Conservation (phyloP, 805 yeast species). For the Saccharomycopsis guyanensis region DNA sequence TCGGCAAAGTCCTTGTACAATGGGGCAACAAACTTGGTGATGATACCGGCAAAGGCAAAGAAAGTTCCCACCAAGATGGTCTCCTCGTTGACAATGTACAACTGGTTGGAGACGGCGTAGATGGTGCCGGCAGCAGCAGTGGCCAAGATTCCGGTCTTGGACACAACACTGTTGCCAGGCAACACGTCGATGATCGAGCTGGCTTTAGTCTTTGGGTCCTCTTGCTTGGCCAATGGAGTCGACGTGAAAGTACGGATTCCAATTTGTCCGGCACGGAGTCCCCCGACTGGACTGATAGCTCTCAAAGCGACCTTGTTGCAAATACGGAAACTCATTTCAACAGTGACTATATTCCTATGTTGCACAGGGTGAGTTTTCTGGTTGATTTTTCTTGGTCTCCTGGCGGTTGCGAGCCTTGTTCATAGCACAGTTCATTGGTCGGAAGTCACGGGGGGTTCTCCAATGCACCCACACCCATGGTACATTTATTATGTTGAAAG, state of each 20-base stretch:
- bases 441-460: background rate
- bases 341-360: background rate
- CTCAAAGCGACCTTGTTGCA: slow-evolving; percentile 14
- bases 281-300: slow-evolving; percentile 5
- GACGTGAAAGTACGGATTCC: slow-evolving; percentile 18
- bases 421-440: background rate
- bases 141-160: slow-evolving; percentile 93
- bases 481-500: too few relatives aligned
- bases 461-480: too few relatives aligned
- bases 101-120: slow-evolving; percentile 89
- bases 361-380: background rate
- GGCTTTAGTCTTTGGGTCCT: slow-evolving; percentile 88
- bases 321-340: slow-evolving; percentile 18
- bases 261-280: slow-evolving; percentile 11
- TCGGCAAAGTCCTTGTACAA: slow-evolving; percentile 92
- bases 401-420: slow-evolving; percentile 1
- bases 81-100: slow-evolving; percentile 92
- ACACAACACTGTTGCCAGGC: slow-evolving; percentile 81
- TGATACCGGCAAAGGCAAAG: slow-evolving; percentile 62
- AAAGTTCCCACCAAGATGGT: slow-evolving; percentile 78
- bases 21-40: slow-evolving; percentile 88
- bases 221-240: slow-evolving; percentile 9
- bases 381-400: background rate
- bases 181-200: slow-evolving; percentile 80
- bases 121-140: slow-evolving; percentile 91